Evolutionary conservation across 2,329 filamentous ascomycete species (phyloP), one percentile per base, ranked within the genome.

Genomic region (Fusarium tjaetaba): DNA sequence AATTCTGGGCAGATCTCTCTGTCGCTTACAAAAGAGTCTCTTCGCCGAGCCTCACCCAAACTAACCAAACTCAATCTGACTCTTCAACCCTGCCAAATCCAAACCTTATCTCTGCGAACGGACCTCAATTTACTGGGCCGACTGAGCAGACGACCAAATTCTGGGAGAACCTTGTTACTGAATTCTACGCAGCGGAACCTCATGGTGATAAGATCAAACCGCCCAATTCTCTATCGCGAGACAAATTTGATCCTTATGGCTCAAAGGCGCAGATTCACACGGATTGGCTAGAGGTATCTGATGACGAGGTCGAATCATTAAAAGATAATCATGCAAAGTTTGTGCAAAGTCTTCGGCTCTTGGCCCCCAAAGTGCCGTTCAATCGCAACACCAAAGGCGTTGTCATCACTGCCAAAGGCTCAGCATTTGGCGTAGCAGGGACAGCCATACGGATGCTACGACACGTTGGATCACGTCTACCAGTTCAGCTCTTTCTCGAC

Each of bases 391-490:
- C 74, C 4, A 65, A 65, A 14, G 76, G 76, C 1, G 39, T 77
- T 7, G 76, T 77, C 18, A 77, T 77, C 28, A 77, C 76, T 7
- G 61, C 76, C 1, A 68, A 64, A 22, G 74, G 72, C 3, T 66
- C 70, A 0, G 61, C 42, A 0, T 56, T 77, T 18, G 76, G 76
- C 0, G 71, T 77, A 13, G 76, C 76, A 38, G 61, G 64, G 22
- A 77, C 76, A 4, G 70, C 76, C 11, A 49, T 77, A 13, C 16
- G 70, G 9, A 77, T 77, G 76, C 58, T 77, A 4, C 70, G 76
- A 7, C 65, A 72, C n/a, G 67, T 68, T 18, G 76, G 76, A 0
- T 77, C 76, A 2, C 56, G 57, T 26, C 42, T 77, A 2, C 76
- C 76, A 0, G 57, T 77, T 0, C 60, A 77, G 16, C 45, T 77